Percentiles rank a stretch among this genome's conserved stretches.
phyloP scores from a whole-genome alignment of 768 basidiomycete genomes.

The Suillus placidus region DNA sequence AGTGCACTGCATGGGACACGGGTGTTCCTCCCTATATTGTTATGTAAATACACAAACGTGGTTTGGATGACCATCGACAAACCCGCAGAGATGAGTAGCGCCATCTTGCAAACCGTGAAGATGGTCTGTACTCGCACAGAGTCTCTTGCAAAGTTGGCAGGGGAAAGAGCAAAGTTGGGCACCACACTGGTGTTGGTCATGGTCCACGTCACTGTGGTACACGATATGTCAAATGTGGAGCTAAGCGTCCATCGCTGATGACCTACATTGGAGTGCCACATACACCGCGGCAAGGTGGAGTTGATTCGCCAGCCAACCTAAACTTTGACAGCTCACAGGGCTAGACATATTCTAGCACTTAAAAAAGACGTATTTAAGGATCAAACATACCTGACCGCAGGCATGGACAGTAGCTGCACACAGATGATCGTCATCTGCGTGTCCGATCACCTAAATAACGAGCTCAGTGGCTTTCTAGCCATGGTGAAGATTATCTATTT shows the following conservation, averaged over 20 bases:
- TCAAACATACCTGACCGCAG: constrained; percentile 52
- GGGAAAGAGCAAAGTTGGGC: constrained; percentile 52
- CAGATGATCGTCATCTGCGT: constrained; percentile 50
- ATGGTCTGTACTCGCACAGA: constrained; percentile 53
- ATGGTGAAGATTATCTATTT: background rate
- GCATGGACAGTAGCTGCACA: constrained; percentile 57
- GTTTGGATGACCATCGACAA: constrained; percentile 9
- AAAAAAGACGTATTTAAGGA: background rate
- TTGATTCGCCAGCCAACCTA: constrained; percentile 28
- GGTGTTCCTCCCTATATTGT: constrained; percentile 49
- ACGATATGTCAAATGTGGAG: background rate
- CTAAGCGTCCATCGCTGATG: background rate
- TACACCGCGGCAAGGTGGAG: constrained; percentile 43
- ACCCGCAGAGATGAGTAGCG: constrained; percentile 62
- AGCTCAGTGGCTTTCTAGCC: background rate
- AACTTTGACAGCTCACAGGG: constrained; percentile 43
- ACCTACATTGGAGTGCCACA: constrained; percentile 48
- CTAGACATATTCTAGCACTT: constrained; percentile 27
- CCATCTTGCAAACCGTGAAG: constrained; percentile 50
- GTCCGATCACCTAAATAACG: constrained; percentile 44
- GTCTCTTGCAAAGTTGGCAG: constrained; percentile 58
- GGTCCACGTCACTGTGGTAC: constrained; percentile 43
- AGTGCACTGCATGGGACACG: constrained; percentile 47
- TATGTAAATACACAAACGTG: constrained; percentile 10
- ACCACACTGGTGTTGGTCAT: constrained; percentile 53